Percentiles rank a stretch among this genome's conserved stretches.
Conservation (phyloP, 140 eudicot species). For the Bidens hawaiensis region DNA sequence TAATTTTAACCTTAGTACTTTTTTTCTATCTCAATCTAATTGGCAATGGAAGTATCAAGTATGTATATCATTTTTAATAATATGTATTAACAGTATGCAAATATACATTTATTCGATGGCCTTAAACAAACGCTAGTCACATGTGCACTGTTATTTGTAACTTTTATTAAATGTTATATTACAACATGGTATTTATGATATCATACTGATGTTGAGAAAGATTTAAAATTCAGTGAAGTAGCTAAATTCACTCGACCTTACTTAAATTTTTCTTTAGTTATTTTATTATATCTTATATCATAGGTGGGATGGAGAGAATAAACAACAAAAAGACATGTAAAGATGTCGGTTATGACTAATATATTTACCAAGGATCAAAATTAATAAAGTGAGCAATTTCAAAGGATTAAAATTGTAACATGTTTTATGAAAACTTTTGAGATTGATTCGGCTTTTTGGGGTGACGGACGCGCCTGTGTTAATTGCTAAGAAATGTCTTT, state of each 20-base stretch:
- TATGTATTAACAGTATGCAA: not conserved
- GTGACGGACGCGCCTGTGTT: conserved; percentile 10
- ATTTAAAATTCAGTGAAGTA: not conserved
- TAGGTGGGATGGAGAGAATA: not conserved
- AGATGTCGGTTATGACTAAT: not conserved
- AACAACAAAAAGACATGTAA: not conserved
- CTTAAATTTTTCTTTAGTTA: not conserved
- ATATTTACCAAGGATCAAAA: not conserved
- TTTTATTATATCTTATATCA: not conserved
- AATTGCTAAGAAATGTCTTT: conserved; percentile 8
- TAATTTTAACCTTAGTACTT: not conserved
- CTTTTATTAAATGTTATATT: not conserved
- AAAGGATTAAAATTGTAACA: not conserved
- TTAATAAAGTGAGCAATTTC: not conserved
- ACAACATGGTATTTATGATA: not conserved
- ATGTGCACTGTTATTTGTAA: not conserved
- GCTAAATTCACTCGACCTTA: not conserved
- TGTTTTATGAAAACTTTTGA: not conserved
- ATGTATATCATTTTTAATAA: not conserved
- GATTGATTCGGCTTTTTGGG: conserved; percentile 12
- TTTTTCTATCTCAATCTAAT: not conserved
- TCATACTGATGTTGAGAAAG: not conserved
- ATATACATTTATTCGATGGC: not conserved
- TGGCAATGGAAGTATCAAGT: not conserved
- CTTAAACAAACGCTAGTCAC: not conserved